Base-by-base conservation (phyloP, 1,284 basidiomycete species). In the Omphalotus olearius region DNA sequence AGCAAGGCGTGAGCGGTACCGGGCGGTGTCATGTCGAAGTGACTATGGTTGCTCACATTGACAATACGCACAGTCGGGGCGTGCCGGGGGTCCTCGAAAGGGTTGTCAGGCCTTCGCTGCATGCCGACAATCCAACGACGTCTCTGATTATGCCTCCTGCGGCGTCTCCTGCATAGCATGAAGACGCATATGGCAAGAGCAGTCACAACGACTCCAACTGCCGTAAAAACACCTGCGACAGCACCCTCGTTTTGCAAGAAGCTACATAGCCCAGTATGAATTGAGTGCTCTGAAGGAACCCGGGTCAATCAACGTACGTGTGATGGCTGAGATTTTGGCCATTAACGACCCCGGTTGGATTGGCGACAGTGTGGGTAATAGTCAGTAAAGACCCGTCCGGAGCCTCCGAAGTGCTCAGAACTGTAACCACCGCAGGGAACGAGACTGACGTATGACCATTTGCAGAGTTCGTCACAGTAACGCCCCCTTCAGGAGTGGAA, bases 201-300 rank as follows among this genome's bases (percentile, higher is more conserved):
- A 5, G 73, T 66, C 6, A 70, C 60, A 33, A 72, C 56, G 13
- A 83, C 56, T 17, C 76, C 82, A 26, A 79, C 69, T 16, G 69
- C 74, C 5, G 79, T 65, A 62, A 85, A 84, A 14, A 80, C 74
- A 2, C 79, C 82, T 14, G 76, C 75, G 11, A 83, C 76, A 7
- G 76, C 77, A 3, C 76, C 76, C 41, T 66, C 72, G 56, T 84
- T 76, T 14, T 69, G 62, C 51, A 83, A 72, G 62, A 85, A 78
- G 9, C 82, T 84, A 28, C n/a, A 14, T 35, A 26, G 49, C 44
- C 36, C 45, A 52, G 39, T 40, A 36, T 6, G 18, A 43, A 14
- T 11, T 14, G 18, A 18, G 20, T 14, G 14, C 25, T 45, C 23
- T 18, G 30, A 33, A 33, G 30, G 30, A 10, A 23, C 23, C 47